Evolutionary conservation across 2,329 filamentous ascomycete genomes (phyloP).

Genomic region (Botryotinia globosa): DNA sequence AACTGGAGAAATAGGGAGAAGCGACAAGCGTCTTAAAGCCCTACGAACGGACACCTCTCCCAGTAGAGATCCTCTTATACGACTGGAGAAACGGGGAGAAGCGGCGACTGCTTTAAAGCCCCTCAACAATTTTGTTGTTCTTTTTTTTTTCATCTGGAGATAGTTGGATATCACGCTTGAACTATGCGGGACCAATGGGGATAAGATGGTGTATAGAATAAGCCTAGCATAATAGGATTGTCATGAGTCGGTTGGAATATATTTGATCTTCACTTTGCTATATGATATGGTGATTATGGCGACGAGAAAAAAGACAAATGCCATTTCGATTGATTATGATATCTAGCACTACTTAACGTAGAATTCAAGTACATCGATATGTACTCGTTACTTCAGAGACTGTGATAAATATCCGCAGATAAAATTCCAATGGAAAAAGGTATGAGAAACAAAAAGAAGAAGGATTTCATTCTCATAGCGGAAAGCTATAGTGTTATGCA

Average conservation of each 20-base stretch:
- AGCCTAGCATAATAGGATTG: background rate
- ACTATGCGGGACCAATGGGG: background rate
- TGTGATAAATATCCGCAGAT: too few species aligned
- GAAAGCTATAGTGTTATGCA: too few species aligned
- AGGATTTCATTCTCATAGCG: background rate
- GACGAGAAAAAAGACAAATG: background rate
- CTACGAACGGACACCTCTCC: background rate
- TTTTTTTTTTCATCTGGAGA: background rate
- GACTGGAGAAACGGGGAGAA: background rate
- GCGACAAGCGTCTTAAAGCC: background rate
- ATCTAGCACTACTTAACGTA: background rate
- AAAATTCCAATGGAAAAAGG: too few species aligned
- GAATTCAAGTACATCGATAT: background rate
- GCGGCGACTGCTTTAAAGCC: background rate
- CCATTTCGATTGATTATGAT: background rate
- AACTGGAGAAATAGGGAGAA: background rate
- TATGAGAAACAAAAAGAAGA: fast-evolving
- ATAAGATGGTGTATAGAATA: too few species aligned
- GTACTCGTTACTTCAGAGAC: too few species aligned
- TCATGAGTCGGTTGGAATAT: background rate
- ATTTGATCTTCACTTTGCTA: background rate
- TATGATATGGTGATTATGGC: background rate
- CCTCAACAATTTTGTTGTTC: background rate
- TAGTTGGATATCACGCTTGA: background rate
- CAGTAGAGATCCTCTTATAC: background rate